Conservation (phyloP, 345 rosid species). For the Melaleuca quinquenervia region DNA sequence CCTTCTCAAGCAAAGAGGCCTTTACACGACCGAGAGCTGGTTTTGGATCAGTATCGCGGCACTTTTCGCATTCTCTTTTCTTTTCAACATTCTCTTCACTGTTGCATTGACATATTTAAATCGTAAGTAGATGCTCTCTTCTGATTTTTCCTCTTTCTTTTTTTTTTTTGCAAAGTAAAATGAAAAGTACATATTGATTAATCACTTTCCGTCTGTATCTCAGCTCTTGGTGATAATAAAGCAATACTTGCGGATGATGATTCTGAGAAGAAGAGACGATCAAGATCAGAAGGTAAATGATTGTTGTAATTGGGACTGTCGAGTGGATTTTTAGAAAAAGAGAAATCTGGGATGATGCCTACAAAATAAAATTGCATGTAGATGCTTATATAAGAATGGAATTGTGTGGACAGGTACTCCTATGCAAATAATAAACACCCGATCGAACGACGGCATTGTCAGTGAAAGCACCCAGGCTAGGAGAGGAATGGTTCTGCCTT, state of each 20-base stretch:
- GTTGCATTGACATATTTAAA: slow-evolving; percentile 37
- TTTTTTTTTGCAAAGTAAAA: neutral
- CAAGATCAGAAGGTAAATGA: neutral
- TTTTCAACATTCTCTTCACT: slow-evolving; percentile 29
- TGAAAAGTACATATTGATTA: neutral
- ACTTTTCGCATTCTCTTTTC: slow-evolving; percentile 11
- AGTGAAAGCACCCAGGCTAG: neutral
- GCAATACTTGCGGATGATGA: neutral
- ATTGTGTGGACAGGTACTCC: neutral
- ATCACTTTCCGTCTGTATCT: neutral
- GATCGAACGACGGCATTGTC: neutral
- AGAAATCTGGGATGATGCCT: neutral
- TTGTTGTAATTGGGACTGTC: neutral
- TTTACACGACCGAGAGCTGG: slow-evolving; percentile 32
- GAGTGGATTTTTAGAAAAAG: neutral
- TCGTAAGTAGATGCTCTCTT: slow-evolving; percentile 18
- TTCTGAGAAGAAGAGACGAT: neutral
- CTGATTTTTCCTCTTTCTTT: neutral
- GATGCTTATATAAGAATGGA: neutral
- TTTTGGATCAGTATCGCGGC: slow-evolving; percentile 56
- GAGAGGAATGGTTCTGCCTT: slow-evolving; percentile 36
- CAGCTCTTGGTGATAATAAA: neutral
- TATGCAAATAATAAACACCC: neutral
- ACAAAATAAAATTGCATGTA: neutral
- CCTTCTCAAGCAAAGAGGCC: slow-evolving; percentile 20